Base-by-base conservation (phyloP, 768 basidiomycete genomes). In the Nidularia pulvinata region DNA sequence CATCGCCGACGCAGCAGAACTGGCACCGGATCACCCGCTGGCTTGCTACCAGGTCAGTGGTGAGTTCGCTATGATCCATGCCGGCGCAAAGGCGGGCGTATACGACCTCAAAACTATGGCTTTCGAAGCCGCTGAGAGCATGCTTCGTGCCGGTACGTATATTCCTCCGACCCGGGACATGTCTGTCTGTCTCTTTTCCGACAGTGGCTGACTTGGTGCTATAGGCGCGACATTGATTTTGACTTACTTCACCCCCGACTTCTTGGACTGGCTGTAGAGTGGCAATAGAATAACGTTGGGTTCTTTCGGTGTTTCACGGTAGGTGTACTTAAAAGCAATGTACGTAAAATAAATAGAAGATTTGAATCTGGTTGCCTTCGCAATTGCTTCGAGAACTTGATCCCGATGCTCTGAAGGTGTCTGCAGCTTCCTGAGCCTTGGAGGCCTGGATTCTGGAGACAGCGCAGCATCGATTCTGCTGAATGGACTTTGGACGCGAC, bases 1-100 rank as follows among this genome's bases (percentile, higher is more conserved):
- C 71, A 90, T 99, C 59, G 82, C 90, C 33, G 93, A 97, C 63
- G 93, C 93, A 13, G 83, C 87, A 3, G 71, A 85, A 59, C 79
- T 97, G 43, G 87, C 91, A 5, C 84, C 84, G 0, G 86, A 96
- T 65, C 89, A 92, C 62, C 96, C 96, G 2, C 78, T 97, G n/a
- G 97, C 97, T 0, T 93, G 91, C 63, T 99, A 98, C 69, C 92
- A 95, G 71, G 97, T 99, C 48, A 95, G 93, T 52, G 97, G 97
- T 2, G 97, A 98, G 70, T 98, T 91, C 59, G 94, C 96, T 7
- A 98, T 98, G 97, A 77, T 99, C 33, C 88, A 90, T 52, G 96
- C 97, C 0, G 97, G 95, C 35, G 97, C 97, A 7, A 76, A 78
- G 3, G 93, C 93, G 2, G 96, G 96, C 9, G 90, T 98, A n/a